Evolutionary conservation across 1,139 yeast genomes (phyloP), one percentile per base, ranked within the genome.

Genomic region (Sugiyamaella xylanicola): DNA sequence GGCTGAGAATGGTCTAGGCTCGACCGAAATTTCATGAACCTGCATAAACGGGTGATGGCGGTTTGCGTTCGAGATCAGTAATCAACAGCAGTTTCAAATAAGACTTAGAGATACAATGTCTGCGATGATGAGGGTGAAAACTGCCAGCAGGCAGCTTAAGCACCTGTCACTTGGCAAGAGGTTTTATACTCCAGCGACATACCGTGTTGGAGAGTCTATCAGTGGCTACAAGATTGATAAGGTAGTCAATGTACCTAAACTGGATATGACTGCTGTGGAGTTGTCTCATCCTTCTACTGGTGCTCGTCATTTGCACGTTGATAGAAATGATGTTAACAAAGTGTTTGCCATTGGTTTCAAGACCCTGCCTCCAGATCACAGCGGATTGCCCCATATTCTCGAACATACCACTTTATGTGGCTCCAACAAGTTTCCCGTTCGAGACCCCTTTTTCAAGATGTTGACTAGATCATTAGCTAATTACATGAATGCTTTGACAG

Each of bases 401-500:
- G 98, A 93, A 69, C 99, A 93, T 69, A 92, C 97, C 7, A 91
- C 98, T 1, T 75, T 93, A 40, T 93, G 99, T 74, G 99, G 99
- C 2, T 89, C 97, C 1, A 77, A 80, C 57, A 87, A 86, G 68
- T 93, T 82, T 70, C 98, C 97, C 0, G 97, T 93, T 1, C 78
- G 97, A 63, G 99, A 93, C 72, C 99, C 99, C 2, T 93, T 93
- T 72, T 95, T 93, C 79, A 92, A 93, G 71, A 93, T 93, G 99
- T 77, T 93, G 57, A 93, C 92, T 68, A 76, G 98, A 63, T 74
- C 90, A 16, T 75, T 93, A 65, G 86, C 97, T 41, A 93, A 90
- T 70, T 93, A 91, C 72, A 93, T 93, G 99, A 93, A 93, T 70
- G 99, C 99, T 13, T 89, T 93, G 97, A 93, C 99, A 0, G 99